A percentile compares a stretch with the other conserved stretches of the same genome.
Evolutionary conservation across 1,139 yeast species (phyloP).

Genomic region (Magnusiomyces tetraspermus): DNA sequence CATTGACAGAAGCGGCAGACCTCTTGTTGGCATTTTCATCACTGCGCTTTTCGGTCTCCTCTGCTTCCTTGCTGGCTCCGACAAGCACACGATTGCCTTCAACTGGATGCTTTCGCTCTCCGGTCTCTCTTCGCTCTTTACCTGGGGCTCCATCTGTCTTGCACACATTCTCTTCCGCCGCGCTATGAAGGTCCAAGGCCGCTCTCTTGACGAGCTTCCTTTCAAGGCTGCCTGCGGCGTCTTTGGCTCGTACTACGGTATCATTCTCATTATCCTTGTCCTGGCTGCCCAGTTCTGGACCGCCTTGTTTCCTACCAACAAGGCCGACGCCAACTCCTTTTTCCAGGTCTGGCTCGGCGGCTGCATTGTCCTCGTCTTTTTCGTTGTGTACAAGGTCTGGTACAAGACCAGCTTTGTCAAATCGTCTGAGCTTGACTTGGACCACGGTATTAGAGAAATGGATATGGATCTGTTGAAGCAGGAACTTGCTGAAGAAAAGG

Average conservation of each 20-base stretch:
- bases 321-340: slow-evolving; percentile 35
- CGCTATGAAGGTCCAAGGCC: slow-evolving; percentile 59
- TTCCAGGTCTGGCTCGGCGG: slow-evolving; percentile 48
- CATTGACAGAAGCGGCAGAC: slow-evolving; percentile 69
- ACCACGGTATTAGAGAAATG: slow-evolving; percentile 45
- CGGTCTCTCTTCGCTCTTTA: slow-evolving; percentile 69
- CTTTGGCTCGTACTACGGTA: slow-evolving; percentile 62
- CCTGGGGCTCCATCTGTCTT: slow-evolving; percentile 70
- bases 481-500: slow-evolving; percentile 41
- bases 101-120: slow-evolving; percentile 74
- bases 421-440: slow-evolving; percentile 36
- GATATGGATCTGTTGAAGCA: slow-evolving; percentile 44
- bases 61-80: slow-evolving; percentile 60
- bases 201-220: slow-evolving; percentile 55
- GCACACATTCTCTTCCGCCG: slow-evolving; percentile 72
- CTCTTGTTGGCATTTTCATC: slow-evolving; percentile 53
- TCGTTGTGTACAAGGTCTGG: slow-evolving; percentile 44
- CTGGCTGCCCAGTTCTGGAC: slow-evolving; percentile 76
- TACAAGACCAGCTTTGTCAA: slow-evolving; percentile 37
- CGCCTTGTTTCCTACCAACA: slow-evolving; percentile 59
- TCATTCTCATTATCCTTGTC: slow-evolving; percentile 50
- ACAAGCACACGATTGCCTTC: slow-evolving; percentile 60
- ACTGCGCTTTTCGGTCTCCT: slow-evolving; percentile 56
- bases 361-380: slow-evolving; percentile 42
- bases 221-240: slow-evolving; percentile 63